Percentiles rank a stretch among this genome's conserved stretches.
phyloP scores from a whole-genome alignment of 805 yeast species.

The Candida tallmaniae region DNA sequence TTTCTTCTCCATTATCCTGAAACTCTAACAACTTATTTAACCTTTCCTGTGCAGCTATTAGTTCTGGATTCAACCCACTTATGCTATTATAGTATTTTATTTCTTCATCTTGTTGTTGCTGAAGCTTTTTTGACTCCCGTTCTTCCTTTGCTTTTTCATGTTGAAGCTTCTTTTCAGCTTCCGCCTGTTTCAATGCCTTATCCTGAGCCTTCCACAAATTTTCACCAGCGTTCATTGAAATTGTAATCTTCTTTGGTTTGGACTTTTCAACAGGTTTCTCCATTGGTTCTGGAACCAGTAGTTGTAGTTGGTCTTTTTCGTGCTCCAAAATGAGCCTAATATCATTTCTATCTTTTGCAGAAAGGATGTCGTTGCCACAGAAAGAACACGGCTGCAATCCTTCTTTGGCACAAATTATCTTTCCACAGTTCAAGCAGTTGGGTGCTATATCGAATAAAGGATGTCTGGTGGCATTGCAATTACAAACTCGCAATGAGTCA shows the following conservation, averaged over 20 bases:
- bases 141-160: constrained; percentile 19
- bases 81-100: constrained; percentile 39
- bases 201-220: constrained; percentile 69
- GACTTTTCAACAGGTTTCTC: constrained; percentile 14
- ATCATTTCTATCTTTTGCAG: constrained; percentile 54
- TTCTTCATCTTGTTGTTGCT: constrained; percentile 39
- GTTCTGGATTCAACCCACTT: constrained; percentile 49
- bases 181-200: constrained; percentile 54
- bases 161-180: constrained; percentile 31
- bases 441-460: constrained; percentile 89
- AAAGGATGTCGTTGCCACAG: constrained; percentile 68
- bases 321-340: constrained; percentile 48
- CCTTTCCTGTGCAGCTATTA: constrained; percentile 65
- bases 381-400: constrained; percentile 87
- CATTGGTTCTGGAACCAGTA: constrained; percentile 4
- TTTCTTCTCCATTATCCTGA: constrained; percentile 82
- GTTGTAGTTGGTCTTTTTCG: constrained; percentile 44
- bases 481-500: constrained; percentile 40
- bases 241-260: constrained; percentile 44
- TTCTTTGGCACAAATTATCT: constrained; percentile 84
- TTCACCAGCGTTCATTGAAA: constrained; percentile 54
- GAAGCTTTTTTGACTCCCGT: constrained; percentile 15
- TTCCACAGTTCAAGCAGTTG: constrained; percentile 91
- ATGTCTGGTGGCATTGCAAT: constrained; percentile 84
- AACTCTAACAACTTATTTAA: constrained; percentile 70